phyloP scores from a whole-genome alignment of 441 rosid species.

The Dalechampia spathulata region DNA sequence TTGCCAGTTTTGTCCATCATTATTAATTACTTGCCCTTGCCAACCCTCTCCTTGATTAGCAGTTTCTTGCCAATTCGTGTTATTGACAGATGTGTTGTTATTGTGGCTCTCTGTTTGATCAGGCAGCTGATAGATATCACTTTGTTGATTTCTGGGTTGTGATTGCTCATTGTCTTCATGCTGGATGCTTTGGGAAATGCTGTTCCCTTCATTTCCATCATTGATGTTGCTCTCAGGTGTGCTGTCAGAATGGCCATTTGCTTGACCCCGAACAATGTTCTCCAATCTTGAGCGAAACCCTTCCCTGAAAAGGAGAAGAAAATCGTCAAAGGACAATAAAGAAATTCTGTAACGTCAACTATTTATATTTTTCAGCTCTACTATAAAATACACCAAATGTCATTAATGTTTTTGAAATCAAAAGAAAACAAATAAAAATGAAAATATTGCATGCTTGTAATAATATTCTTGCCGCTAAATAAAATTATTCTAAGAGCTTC shows the following conservation, averaged over 20 bases:
- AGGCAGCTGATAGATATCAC: conserved; percentile 25
- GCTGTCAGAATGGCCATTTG: conserved; percentile 43
- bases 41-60: conserved; percentile 37
- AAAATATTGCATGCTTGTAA: too few species aligned
- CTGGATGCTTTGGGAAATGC: conserved; percentile 32
- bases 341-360: too few species aligned
- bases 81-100: conserved; percentile 32
- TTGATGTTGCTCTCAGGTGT: conserved; percentile 26
- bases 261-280: conserved; percentile 61
- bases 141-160: conserved; percentile 44
- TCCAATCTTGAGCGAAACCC: conserved; percentile 84
- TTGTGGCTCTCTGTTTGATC: conserved; percentile 34
- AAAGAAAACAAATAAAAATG: too few species aligned
- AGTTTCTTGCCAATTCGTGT: conserved; percentile 48
- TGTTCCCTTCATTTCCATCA: conserved; percentile 34
- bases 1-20: conserved; percentile 47
- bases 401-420: too few species aligned
- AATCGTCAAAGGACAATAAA: too few species aligned
- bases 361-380: too few species aligned
- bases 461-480: too few species aligned
- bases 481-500: too few species aligned
- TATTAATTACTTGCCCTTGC: conserved; percentile 38
- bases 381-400: too few species aligned
- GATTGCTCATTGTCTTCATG: conserved; percentile 35
- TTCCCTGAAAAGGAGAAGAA: conserved; percentile 45